Evolutionary conservation across 2,329 filamentous ascomycete species (phyloP), one percentile per base, ranked within the genome.

Genomic region (Cercospora zeina): DNA sequence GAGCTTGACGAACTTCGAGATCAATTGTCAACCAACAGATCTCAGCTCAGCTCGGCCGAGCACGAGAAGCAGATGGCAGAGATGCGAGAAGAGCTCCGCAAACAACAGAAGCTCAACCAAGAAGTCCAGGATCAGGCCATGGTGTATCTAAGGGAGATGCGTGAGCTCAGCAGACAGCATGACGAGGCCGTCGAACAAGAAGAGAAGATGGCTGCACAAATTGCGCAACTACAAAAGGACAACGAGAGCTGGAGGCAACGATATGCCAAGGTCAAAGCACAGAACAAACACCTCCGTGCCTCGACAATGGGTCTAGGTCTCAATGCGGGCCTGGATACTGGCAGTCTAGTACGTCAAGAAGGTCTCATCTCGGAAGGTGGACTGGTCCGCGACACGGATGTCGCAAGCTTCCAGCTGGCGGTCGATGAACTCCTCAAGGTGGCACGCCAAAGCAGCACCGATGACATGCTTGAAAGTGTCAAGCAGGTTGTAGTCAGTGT

Each of bases 341-440:
- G 84, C 54, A 85, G 83, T 67, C 85, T 87, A 65, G 77, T 87
- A 42, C 84, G 85, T 55, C 87, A 90, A 57, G 84, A 84, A 71
- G 85, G 83, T 27, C 60, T 75, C 21, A 64, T 76, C 37, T 71
- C 89, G 37, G 84, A 88, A 11, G 84, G 87, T 62, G 95, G 95
- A 5, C 76, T 95, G 21, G 87, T 99, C 69, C 93, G 90, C 77
- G 95, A 97, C 76, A 85, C 97, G 11, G 90, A 97, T 74, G 87
- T 99, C 67, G 97, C 93, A 55, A 93, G 91, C 72, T 97, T 96
- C 79, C 95, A 99, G 76, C 88, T 97, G 63, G 86, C 92, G 21
- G 90, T 99, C 64, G 93, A 99, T 73, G 93, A 97, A 71, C 82
- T 97, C 39, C 82, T 99, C 36, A 88, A 88, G 66, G 85, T 83